phyloP scores from a whole-genome alignment of 495 filamentous ascomycete genomes.

The Sordaria brevicollis region DNA sequence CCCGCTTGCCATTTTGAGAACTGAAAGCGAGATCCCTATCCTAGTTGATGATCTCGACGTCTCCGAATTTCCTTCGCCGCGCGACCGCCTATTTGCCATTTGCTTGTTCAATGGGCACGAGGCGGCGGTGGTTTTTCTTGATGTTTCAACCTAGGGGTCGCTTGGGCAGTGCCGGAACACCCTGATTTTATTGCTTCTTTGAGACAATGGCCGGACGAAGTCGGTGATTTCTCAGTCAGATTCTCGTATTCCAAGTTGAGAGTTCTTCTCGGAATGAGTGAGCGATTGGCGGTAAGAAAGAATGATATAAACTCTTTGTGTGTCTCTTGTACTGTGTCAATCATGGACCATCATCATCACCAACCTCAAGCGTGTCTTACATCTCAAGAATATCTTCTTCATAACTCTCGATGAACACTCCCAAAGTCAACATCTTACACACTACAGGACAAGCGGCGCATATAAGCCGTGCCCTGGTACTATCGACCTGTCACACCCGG shows the following conservation, averaged over 20 bases:
- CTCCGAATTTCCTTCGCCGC: neutral
- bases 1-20: neutral
- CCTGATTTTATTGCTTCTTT: neutral
- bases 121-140: neutral
- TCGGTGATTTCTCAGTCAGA: neutral
- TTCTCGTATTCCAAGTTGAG: neutral
- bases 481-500: slow-evolving; percentile 11
- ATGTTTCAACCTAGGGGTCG: neutral
- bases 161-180: neutral
- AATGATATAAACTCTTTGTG: neutral
- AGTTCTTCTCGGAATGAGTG: neutral
- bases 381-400: neutral
- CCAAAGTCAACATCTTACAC: slow-evolving; percentile 22
- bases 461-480: slow-evolving; percentile 19
- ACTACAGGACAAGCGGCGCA: slow-evolving; percentile 24
- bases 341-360: neutral
- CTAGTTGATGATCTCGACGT: neutral
- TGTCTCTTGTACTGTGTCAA: neutral
- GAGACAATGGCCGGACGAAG: neutral
- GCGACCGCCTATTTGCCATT: neutral
- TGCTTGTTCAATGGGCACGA: neutral
- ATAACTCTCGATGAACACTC: slow-evolving; percentile 14
- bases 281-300: neutral
- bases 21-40: neutral
- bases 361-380: neutral